Conservation (phyloP, 495 filamentous ascomycete genomes). For the Cercophora sp. region DNA sequence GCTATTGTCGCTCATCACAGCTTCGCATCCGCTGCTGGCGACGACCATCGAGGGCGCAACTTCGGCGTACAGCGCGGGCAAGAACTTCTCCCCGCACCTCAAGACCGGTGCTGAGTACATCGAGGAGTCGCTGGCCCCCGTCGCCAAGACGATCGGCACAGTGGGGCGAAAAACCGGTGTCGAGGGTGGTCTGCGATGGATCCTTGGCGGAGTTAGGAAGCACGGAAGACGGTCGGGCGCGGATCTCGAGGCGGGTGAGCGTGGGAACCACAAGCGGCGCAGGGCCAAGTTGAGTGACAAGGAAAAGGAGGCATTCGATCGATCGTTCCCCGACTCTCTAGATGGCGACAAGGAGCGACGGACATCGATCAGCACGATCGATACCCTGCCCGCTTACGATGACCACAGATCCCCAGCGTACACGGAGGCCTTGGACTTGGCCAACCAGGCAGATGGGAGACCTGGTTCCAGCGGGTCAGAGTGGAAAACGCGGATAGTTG, state of each 20-base stretch:
- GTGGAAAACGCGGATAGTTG: constrained; percentile 76
- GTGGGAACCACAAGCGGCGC: constrained; percentile 61
- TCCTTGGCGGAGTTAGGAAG: constrained; percentile 44
- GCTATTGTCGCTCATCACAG: constrained; percentile 72
- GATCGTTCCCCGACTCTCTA: background rate
- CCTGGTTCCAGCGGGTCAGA: constrained; percentile 27
- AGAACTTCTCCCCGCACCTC: constrained; percentile 82
- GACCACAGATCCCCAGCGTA: constrained; percentile 69
- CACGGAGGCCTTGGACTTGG: constrained; percentile 42
- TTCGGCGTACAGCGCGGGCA: constrained; percentile 74
- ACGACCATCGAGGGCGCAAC: constrained; percentile 77
- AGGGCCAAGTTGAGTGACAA: constrained; percentile 30
- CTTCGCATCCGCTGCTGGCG: constrained; percentile 72
- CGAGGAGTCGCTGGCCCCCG: constrained; percentile 75
- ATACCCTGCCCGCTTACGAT: constrained; percentile 77
- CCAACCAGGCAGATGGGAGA: constrained; percentile 14
- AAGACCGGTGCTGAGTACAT: constrained; percentile 80
- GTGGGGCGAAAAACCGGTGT: constrained; percentile 79
- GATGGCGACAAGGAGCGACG: constrained; percentile 37
- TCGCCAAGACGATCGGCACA: constrained; percentile 76
- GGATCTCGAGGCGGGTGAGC: constrained; percentile 36
- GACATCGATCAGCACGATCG: constrained; percentile 50
- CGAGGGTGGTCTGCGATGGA: constrained; percentile 76
- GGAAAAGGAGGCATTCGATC: background rate
- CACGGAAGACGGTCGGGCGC: constrained; percentile 37